phyloP scores from a whole-genome alignment of 768 basidiomycete genomes.

The Antrodiella citrinella region DNA sequence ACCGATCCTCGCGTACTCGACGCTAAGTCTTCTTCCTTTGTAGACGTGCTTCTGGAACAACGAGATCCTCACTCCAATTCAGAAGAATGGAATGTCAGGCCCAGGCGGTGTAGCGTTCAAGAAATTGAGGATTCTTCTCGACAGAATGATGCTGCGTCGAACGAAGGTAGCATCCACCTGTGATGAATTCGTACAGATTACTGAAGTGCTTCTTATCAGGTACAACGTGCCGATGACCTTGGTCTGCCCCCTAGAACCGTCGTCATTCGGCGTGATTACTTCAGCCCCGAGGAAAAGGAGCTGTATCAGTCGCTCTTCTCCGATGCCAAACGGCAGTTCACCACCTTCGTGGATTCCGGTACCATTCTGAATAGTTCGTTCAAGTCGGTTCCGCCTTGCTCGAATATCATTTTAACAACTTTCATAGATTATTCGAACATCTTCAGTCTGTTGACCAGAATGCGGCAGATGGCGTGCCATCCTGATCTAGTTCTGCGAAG shows the following conservation, averaged over 20 bases:
- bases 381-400: background rate
- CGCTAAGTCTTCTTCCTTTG: background rate
- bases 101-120: constrained; percentile 82
- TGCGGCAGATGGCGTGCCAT: constrained; percentile 93
- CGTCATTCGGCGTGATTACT: constrained; percentile 81
- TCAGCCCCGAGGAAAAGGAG: constrained; percentile 96
- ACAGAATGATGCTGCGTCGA: constrained; percentile 91
- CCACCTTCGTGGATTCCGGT: constrained; percentile 82
- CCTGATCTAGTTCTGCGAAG: constrained; percentile 90
- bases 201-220: constrained; percentile 33
- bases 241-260: constrained; percentile 91
- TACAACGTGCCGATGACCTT: constrained; percentile 94
- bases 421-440: constrained; percentile 78
- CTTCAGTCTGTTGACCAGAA: constrained; percentile 86
- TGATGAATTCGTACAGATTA: background rate
- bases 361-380: constrained; percentile 86
- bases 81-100: constrained; percentile 78
- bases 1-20: background rate
- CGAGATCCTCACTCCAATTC: constrained; percentile 93
- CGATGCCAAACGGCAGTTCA: constrained; percentile 88
- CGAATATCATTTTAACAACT: too few species aligned
- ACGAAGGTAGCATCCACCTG: constrained; percentile 50
- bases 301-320: constrained; percentile 87
- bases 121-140: constrained; percentile 82
- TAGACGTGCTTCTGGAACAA: constrained; percentile 96